These are phyloP conservation scores for Torulaspora delbrueckii DNA, from an alignment of 805 yeast species.

Conservation along the genomic window DNA sequence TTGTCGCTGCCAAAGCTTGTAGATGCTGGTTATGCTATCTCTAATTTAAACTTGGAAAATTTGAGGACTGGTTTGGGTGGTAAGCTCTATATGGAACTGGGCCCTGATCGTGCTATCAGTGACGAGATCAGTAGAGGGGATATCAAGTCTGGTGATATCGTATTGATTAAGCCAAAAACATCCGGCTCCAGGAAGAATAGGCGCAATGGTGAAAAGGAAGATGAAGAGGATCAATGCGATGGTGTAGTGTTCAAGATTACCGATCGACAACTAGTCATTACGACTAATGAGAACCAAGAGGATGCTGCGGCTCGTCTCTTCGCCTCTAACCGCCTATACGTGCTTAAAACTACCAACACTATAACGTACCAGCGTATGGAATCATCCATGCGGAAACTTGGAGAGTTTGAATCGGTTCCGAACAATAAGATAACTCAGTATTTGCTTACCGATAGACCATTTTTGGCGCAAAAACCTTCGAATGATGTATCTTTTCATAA, in stretches of 20 bases:
- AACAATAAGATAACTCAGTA: conserved; percentile 41
- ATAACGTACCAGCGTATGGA: conserved; percentile 76
- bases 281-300: conserved; percentile 56
- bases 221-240: conserved; percentile 38
- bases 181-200: conserved; percentile 20
- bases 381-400: conserved; percentile 62
- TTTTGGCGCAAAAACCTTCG: conserved; percentile 11
- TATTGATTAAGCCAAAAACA: conserved; percentile 43
- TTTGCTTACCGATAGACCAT: conserved; percentile 39
- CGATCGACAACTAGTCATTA: conserved; percentile 46
- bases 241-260: conserved; percentile 64
- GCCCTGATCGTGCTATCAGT: conserved; percentile 41
- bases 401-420: conserved; percentile 41
- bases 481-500: conserved; percentile 18
- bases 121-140: conserved; percentile 45
- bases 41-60: conserved; percentile 57
- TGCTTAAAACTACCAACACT: conserved; percentile 54
- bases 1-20: conserved; percentile 64
- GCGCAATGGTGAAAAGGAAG: conserved; percentile 12
- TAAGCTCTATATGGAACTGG: conserved; percentile 52
- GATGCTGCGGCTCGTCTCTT: conserved; percentile 46
- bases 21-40: conserved; percentile 65
- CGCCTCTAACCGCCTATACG: conserved; percentile 20
- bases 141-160: conserved; percentile 72
- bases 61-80: conserved; percentile 79